Evolutionary conservation across 192 early-diverging fungal genomes (phyloP).

Genomic region (Hyaloraphidium curvatum): DNA sequence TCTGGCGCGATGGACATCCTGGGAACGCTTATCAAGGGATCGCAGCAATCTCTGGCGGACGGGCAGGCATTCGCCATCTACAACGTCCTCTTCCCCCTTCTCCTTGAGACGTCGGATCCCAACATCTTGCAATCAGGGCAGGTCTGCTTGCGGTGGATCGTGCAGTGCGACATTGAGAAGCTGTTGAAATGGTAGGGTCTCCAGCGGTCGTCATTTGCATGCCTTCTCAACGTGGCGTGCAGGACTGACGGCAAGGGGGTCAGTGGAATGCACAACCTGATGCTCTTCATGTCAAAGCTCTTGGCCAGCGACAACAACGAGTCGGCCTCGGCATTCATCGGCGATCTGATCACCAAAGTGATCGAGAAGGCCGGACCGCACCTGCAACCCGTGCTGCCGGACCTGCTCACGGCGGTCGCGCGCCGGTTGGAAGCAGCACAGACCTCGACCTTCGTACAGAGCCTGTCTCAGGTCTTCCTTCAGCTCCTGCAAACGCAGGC

Average conservation of each 20-base stretch:
- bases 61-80: too few species aligned
- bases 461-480: slow-evolving; percentile 68
- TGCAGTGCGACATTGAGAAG: slow-evolving; percentile 55
- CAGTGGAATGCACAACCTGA: slow-evolving; percentile 56
- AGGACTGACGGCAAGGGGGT: slow-evolving; percentile 8
- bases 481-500: slow-evolving; percentile 55
- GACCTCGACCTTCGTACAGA: slow-evolving; percentile 61
- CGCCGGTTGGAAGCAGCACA: slow-evolving; percentile 46
- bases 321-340: slow-evolving; percentile 68
- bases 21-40: not conserved
- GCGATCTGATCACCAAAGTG: slow-evolving; percentile 68
- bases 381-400: slow-evolving; percentile 44
- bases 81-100: slow-evolving; percentile 62
- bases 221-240: slow-evolving; percentile 20
- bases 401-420: slow-evolving; percentile 59
- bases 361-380: slow-evolving; percentile 56
- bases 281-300: slow-evolving; percentile 62
- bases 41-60: too few species aligned
- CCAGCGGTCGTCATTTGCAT: slow-evolving; percentile 6
- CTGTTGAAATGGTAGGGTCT: slow-evolving; percentile 51
- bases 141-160: slow-evolving; percentile 57
- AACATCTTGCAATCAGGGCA: slow-evolving; percentile 78
- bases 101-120: slow-evolving; percentile 59
- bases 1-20: not conserved
- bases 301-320: slow-evolving; percentile 56